Evolutionary conservation across 2,329 filamentous ascomycete genomes (phyloP), one percentile per base, ranked within the genome.

Genomic region (Ophiosphaerella herpotricha): DNA sequence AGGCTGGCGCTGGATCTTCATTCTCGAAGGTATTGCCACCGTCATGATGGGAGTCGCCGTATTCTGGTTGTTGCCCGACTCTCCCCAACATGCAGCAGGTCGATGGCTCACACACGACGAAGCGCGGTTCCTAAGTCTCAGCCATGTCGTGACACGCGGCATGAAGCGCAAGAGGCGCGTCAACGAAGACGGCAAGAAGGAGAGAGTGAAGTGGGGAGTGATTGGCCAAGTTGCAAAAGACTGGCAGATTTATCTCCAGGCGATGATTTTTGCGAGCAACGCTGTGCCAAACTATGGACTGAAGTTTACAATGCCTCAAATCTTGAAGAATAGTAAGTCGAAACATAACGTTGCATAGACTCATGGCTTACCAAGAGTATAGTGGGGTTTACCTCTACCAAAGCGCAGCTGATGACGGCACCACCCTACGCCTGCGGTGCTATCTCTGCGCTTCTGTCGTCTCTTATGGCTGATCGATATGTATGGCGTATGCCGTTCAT

Each of bases 241-340:
- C 58, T 80, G 77, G 73, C 79, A 82, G 61, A 76, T 81, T 6
- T 75, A 74, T 38, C 63, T 75, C 3, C 66, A 71, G 33, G 74
- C 76, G 18, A 64, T 80, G 14, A 71, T 72, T 43, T 77, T 74
- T 14, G 54, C 55, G 3, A 57, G 55, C 2, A 62, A 61, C 23
- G 54, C 61, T 1, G 61, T 64, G 9, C 59, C 59, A 5, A 64
- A 59, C 9, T 79, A 80, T 36, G 71, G 67, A 1, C 64, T 71
- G 24, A 70, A 70, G 43, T 72, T 60, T 13, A 52, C 52, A 2
- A 52, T 55, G 48, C 52, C 52, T 2, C 52, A 55, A 31, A 55
- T 55, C 5, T n/a, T 55, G 24, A 50, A 50, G 23, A 50, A 55
- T 23, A 52, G 48, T 52, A 41, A 43, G 41, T 44, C n/a, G 3